Base-by-base conservation (phyloP, 805 yeast genomes). In the Yamadazyma sp. region DNA sequence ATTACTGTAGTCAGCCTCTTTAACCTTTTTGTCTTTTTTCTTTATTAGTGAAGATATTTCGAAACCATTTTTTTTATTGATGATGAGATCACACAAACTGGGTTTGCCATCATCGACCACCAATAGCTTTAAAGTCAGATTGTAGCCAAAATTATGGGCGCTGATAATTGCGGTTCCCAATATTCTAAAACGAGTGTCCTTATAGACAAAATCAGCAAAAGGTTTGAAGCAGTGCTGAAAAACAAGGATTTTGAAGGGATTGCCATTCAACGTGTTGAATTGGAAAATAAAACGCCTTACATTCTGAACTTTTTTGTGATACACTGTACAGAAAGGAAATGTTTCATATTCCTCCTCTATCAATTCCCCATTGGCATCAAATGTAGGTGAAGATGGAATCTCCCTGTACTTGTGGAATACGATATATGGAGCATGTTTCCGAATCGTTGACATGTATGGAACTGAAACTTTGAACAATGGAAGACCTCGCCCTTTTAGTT, bases 201-300 rank as follows among this genome's bases (percentile, higher is more conserved):
- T 55, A 43, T 64, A 67, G 20, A 34, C 49, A 45, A 68, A 68
- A 49, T 68, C 73, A 8, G 68, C 55, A 45, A 60, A 64, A 3
- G 72, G 67, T 37, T 58, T 53, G 45, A 49, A 54, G 38, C 58
- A 59, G 49, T 62, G 58, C 46, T 63, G 64, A 38, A 67, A 67
- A 32, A 57, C 50, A 5, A 58, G 28, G 6, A 68, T 41, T 21
- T 50, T 55, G 45, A 64, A 59, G 5, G 44, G 23, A n/a, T 30
- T 35, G 1, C 35, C 41, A n/a, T 48, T 49, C 4, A 34, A 40
- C 6, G 55, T 48, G 5, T 31, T 49, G 46, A 67, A 66, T 7
- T 49, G 52, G 35, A 65, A 54, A 2, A 47, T 53, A 35, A 54
- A 57, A 17, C 72, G 43, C 40, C 57, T 54, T 20, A 55, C 49